A percentile compares a stretch with the other conserved stretches of the same genome.
These are phyloP conservation scores for Magnaporthiopsis poae DNA, from an alignment of 2,329 filamentous ascomycete genomes.

Conservation along the genomic window DNA sequence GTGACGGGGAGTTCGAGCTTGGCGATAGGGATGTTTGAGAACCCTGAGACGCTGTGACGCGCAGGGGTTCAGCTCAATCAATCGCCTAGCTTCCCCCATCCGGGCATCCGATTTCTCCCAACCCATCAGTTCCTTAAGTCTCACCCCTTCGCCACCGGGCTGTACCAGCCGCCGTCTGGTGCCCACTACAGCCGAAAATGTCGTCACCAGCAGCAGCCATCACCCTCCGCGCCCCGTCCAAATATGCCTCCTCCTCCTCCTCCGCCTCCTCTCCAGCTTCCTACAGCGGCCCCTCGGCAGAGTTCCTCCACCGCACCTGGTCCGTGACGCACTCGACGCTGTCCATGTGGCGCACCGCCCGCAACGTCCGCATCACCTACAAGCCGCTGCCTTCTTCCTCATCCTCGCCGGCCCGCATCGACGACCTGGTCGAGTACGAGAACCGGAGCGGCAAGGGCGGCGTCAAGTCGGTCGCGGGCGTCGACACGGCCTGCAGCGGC, in stretches of 20 bases:
- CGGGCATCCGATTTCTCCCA: background rate
- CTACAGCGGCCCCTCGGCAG: slow-evolving; percentile 35
- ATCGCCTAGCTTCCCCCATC: too few species aligned
- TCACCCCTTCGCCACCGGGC: background rate
- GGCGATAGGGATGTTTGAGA: background rate
- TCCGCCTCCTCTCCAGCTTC: slow-evolving; percentile 12
- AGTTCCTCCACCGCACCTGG: slow-evolving; percentile 60
- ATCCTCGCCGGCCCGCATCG: slow-evolving; percentile 34
- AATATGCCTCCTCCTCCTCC: slow-evolving; percentile 28
- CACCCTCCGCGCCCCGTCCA: slow-evolving; percentile 37
- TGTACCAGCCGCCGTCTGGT: too few species aligned
- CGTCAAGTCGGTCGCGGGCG: slow-evolving; percentile 53
- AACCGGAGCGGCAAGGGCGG: slow-evolving; percentile 28
- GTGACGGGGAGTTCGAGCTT: too few species aligned
- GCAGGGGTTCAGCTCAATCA: background rate
- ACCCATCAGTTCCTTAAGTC: background rate
- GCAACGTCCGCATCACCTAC: slow-evolving; percentile 75
- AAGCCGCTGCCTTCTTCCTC: slow-evolving; percentile 32
- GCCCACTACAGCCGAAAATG: background rate
- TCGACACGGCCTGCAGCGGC: slow-evolving; percentile 41
- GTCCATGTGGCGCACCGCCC: slow-evolving; percentile 68
- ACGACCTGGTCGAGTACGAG: slow-evolving; percentile 67
- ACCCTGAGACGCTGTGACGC: background rate
- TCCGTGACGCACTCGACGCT: slow-evolving; percentile 66
- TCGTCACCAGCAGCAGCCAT: slow-evolving; percentile 15